Base-by-base conservation (phyloP, 2,329 filamentous ascomycete species). In the Cylindrodendrum hubeiense region DNA sequence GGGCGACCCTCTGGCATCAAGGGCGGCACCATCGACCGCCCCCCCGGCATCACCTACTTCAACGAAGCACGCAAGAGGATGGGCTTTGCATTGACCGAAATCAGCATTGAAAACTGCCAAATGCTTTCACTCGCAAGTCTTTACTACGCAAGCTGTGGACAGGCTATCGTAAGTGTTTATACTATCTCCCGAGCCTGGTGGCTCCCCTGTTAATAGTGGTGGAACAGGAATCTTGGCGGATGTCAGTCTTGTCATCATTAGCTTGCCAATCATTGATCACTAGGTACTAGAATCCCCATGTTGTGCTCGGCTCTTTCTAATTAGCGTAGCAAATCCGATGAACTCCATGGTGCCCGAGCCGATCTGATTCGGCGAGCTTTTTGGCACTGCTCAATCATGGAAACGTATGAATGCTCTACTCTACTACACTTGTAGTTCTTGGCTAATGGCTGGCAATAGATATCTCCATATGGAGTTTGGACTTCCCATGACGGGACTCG, bases 11-110 rank as follows among this genome's bases (percentile, higher is more conserved):
- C 86, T 69, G 86, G 87, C 3, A 78, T 89, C 24, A 83, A 83
- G 43, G 87, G 87, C 13, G 86, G 86, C 1, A 81, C 83, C 2
- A 69, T 76, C 3, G 79, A 81, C 15, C 79, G 79, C 19, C 88
- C 88, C 2, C 88, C 89, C 0, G 89, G 89, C 0, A 74, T 90
- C 3, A 81, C 82, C 1, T 81, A 89, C 37, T 90, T 90, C 76
- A 90, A 90, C 67, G 88, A 90, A 75, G 89, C 87, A 17, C 82
- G 88, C 54, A 84, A 83, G 63, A 81, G 87, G n/a, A 82, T 90
- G 72, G 88, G 89, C 0, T 89, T 89, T 72, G 81, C 85, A 10
- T 71, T 86, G 57, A 85, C 84, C 2, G 83, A 87, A 24, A 87
- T 83, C 71, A 87, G 82, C 53, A 75, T 90, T 26, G 87, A 89